phyloP scores from a whole-genome alignment of 2,329 filamentous ascomycete species.

The Colletotrichum graminicola region DNA sequence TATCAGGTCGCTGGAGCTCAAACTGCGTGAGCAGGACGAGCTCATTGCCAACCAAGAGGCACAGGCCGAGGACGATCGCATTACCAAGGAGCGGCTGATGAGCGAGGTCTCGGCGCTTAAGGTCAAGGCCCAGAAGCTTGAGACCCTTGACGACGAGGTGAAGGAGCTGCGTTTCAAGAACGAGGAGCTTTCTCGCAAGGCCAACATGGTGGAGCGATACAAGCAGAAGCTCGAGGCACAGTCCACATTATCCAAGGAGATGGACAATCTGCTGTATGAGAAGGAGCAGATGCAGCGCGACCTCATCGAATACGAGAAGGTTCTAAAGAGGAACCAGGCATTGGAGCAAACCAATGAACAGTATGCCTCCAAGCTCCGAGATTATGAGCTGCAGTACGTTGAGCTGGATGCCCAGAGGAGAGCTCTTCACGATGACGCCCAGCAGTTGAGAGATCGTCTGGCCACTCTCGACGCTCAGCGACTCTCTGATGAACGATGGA shows the following conservation, averaged over 20 bases:
- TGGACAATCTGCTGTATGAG: slow-evolving; percentile 67
- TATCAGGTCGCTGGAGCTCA: slow-evolving; percentile 66
- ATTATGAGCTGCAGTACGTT: slow-evolving; percentile 54
- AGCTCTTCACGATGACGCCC: slow-evolving; percentile 61
- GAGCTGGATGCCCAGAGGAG: slow-evolving; percentile 57
- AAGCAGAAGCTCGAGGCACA: slow-evolving; percentile 72
- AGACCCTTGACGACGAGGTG: slow-evolving; percentile 69
- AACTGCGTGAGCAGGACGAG: slow-evolving; percentile 75
- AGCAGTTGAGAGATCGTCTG: slow-evolving; percentile 55
- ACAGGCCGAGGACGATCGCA: slow-evolving; percentile 67
- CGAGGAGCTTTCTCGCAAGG: slow-evolving; percentile 70
- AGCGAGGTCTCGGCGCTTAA: slow-evolving; percentile 63
- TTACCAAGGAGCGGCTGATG: slow-evolving; percentile 59
- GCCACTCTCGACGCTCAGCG: slow-evolving; percentile 57
- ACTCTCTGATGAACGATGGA: slow-evolving; percentile 64
- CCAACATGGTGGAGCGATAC: slow-evolving; percentile 72
- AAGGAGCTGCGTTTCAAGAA: slow-evolving; percentile 70
- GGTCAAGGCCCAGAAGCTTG: slow-evolving; percentile 60
- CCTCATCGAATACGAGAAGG: slow-evolving; percentile 51
- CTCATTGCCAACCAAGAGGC: slow-evolving; percentile 79
- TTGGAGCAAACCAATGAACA: slow-evolving; percentile 51
- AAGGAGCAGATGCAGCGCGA: slow-evolving; percentile 66
- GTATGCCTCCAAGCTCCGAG: slow-evolving; percentile 49
- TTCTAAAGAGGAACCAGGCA: slow-evolving; percentile 53
- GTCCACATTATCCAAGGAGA: slow-evolving; percentile 67